These are phyloP conservation scores for Eucalyptus globulus DNA, from an alignment of 345 rosid genomes.

Conservation along the genomic window DNA sequence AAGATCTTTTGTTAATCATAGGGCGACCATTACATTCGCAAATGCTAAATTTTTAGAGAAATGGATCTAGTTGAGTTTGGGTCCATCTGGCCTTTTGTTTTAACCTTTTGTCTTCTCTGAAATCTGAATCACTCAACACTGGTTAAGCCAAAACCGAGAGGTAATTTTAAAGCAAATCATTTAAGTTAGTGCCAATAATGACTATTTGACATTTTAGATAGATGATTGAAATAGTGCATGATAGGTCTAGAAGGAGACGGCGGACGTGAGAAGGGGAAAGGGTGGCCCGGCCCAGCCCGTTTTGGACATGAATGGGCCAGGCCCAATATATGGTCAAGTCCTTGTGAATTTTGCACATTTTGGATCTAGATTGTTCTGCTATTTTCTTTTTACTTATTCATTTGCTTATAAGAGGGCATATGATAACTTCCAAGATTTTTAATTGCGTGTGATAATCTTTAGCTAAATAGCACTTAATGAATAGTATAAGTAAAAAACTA, in stretches of 20 bases:
- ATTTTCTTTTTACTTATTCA: background rate
- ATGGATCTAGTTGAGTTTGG: too few species aligned
- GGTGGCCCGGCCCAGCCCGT: background rate
- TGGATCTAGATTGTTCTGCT: background rate
- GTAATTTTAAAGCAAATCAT: too few species aligned
- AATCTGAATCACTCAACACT: too few species aligned
- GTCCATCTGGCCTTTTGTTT: too few species aligned
- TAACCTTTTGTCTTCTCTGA: too few species aligned
- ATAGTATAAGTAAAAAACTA: too few species aligned
- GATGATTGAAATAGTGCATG: too few species aligned
- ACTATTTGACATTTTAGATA: too few species aligned
- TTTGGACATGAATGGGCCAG: background rate
- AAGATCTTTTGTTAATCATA: constrained; percentile 72
- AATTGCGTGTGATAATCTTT: background rate
- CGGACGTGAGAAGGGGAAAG: background rate
- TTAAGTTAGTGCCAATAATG: too few species aligned
- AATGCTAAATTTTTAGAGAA: too few species aligned
- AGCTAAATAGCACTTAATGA: background rate
- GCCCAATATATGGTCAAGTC: background rate
- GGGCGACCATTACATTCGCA: constrained; percentile 31
- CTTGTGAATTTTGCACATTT: background rate
- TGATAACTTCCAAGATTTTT: background rate
- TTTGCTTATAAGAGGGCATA: background rate
- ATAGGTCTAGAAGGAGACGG: background rate
- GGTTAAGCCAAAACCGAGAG: too few species aligned